Evolutionary conservation across 495 filamentous ascomycete species (phyloP), one percentile per base, ranked within the genome.

Genomic region (Staphylotrichum longicolle): DNA sequence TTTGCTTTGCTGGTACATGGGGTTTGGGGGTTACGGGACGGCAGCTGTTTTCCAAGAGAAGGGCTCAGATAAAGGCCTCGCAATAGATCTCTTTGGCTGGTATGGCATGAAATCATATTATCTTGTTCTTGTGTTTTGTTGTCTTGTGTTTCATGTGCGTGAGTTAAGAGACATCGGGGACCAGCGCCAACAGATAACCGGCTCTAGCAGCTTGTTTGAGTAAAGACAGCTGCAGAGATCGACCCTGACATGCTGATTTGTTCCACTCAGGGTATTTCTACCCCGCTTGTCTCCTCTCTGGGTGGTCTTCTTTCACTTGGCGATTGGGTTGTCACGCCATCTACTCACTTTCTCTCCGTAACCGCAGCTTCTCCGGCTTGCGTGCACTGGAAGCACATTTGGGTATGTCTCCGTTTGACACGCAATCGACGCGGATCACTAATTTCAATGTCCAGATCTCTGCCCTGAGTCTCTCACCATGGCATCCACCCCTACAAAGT

Each of bases 401-500:
- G 20, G 0, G 20, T 1, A 27, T 27, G 20, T 27, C 20, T 27
- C 20, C 1, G 20, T 27, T 27, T 27, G 37, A 39, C 37, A 6
- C 0, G 10, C 37, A 6, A 39, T 10, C 37, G 37, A 39, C 37
- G 37, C 37, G 5, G 1, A 39, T 39, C 37, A 5, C 12, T 2
- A 20, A 15, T 0, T 6, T 14, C 44, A 15, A 0, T 14, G 15
- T 4, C 47, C 8, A 33, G 2, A 3, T 4, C 7, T 32, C 47
- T 4, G 30, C 8, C 27, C 4, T 32, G 7, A 5, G 2, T 7
- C 7, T 10, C 47, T 33, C 47, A 50, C 9, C 34, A 53, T 64
- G 62, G 44, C 57, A 0, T 41, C 49, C n/a, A 56, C n/a, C 14
- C 30, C 45, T 7, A 67, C 64, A 41, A 75, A 73, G 45, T 53